These are phyloP conservation scores for Juncus effusus DNA, from an alignment of 176 grass and related monocot species.

Conservation along the genomic window DNA sequence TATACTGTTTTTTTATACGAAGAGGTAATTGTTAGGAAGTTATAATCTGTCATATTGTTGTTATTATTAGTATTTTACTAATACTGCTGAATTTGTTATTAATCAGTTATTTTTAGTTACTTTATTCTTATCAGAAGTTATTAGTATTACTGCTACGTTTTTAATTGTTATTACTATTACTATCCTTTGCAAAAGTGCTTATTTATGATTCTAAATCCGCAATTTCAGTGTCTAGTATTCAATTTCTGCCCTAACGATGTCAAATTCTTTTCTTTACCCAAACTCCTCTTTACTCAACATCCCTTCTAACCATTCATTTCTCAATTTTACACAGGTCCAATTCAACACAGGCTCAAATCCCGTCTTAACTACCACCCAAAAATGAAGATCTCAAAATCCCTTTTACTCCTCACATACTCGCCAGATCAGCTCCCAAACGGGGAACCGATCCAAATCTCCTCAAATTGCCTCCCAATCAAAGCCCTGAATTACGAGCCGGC, in stretches of 20 bases:
- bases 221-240: constrained; percentile 3
- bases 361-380: neutral
- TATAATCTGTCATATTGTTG: too few relatives aligned
- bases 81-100: too few relatives aligned
- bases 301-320: neutral
- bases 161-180: neutral
- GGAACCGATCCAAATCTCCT: constrained; percentile 60
- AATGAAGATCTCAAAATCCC: constrained; percentile 43
- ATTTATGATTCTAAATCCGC: neutral
- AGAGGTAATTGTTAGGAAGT: neutral
- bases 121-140: neutral
- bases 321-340: neutral
- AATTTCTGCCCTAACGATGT: neutral
- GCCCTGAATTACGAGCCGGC: constrained; percentile 78
- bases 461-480: constrained; percentile 80
- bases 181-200: neutral
- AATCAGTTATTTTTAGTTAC: too few relatives aligned
- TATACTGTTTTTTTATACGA: neutral
- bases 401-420: constrained; percentile 71
- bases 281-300: neutral
- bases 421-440: constrained; percentile 56
- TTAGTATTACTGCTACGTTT: neutral
- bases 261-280: neutral
- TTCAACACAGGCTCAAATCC: neutral
- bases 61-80: too few relatives aligned